Evolutionary conservation across 192 early-diverging fungal species (phyloP), one percentile per base, ranked within the genome.

Genomic region (Pilobolus umbonatus): DNA sequence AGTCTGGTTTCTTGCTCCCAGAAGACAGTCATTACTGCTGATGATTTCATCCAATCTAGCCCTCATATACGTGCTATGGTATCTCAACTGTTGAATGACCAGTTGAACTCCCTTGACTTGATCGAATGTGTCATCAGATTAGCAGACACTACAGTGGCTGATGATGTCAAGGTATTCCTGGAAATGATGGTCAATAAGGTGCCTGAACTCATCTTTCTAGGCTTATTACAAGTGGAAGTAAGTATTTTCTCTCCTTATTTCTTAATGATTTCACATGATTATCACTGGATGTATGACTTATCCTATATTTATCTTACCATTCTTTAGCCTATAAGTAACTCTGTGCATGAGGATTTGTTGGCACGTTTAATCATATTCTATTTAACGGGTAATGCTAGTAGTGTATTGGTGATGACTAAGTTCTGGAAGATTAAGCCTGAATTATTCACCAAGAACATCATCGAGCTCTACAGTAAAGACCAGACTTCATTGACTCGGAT

Each of bases 401-500:
- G 85, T 29, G n/a, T 67, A 42, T 78, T 88, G 48, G 89, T 91
- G 3, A 67, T 91, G 32, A 81, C 87, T 0, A 65, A 77, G 4
- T 64, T 94, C 8, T 94, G 90, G 88, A 77, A 87, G 58, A 48
- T 83, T 6, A 79, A 76, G 34, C 80, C 74, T 4, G 60, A 62
- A 1, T 61, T 87, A 15, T 74, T 88, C 36, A 69, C 84, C 4
- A 75, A 78, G 49, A 85, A 85, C 1, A 65, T 91, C 3, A 58
- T 90, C 28, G 84, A 87, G 43, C 42, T 93, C 30, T 89, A 93
- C 65, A 71, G 72, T 17, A 83, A 89, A 64, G 91, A 93, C 49
- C 78, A 79, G 22, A 61, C 65, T 22, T 52, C 65, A 21, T 50
- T 71, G n/a, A 71, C 75, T 9, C 77, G 87, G 7, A 85, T 91